Base-by-base conservation (phyloP, 495 filamentous ascomycete genomes). In the Achaetomiella virescens region DNA sequence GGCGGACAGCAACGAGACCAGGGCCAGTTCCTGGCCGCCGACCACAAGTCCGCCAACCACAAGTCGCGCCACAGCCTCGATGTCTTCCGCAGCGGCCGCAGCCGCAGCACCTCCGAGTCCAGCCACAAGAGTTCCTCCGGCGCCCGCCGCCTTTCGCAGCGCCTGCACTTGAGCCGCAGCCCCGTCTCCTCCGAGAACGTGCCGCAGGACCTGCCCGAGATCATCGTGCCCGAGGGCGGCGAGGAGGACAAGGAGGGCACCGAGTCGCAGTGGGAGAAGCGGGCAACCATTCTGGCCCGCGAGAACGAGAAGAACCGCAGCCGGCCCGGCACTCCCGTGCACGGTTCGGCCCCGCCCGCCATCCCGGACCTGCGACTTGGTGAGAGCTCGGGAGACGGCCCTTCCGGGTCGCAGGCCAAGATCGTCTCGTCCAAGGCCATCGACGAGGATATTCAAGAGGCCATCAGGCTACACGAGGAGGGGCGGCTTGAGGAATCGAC, bases 381-480 rank as follows among this genome's bases (percentile, higher is more conserved):
- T 36, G 65, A 63, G 38, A 53, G 53, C 33, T 45, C 61, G 15
- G 49, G 59, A 43, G 49, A 61, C 10, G 59, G 49, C 17, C 48
- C 33, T 40, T 52, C 64, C 54, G 44, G 46, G 50, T 48, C 61
- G 57, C 57, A 58, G 61, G 52, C 45, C 50, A 70, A 63, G 47
- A 64, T 64, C 7, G 74, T 79, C 8, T 78, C 72, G 22, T 72
- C 71, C 48, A 74, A 79, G 64, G 68, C 63, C 27, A 75, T 74
- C 52, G 79, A 97, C 79, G 80, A 85, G 29, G 85, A 88, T 72
- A 96, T 99, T 53, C 91, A 96, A 72, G 85, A 93, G 70, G 93
- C 95, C n/a, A 97, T 99, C 70, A 78, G 85, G 63, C 78, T 97
- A 54, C 93, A 99, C 69, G 93, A 99, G 70, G 75, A 74, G 29